A percentile compares a stretch with the other conserved stretches of the same genome.
These are phyloP conservation scores for Delitschia confertaspora DNA, from an alignment of 495 filamentous ascomycete genomes.

Conservation along the genomic window DNA sequence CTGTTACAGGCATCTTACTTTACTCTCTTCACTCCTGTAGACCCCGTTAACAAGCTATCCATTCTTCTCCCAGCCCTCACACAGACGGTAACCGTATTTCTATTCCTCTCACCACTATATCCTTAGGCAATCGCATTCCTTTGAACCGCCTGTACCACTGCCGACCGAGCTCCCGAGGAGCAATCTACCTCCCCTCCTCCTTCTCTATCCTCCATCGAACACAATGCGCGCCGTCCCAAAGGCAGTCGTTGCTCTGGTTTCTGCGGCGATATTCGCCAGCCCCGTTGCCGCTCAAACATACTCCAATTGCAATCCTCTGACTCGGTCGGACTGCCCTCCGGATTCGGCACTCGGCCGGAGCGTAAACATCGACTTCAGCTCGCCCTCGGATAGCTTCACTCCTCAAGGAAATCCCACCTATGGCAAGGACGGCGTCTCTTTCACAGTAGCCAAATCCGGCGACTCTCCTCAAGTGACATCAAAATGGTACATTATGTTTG, in stretches of 20 bases:
- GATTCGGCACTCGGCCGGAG: slow-evolving; percentile 75
- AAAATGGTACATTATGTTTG: slow-evolving; percentile 69
- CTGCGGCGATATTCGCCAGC: slow-evolving; percentile 24
- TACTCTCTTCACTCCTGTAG: background rate
- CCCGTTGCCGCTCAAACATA: slow-evolving; percentile 57
- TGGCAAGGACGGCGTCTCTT: slow-evolving; percentile 64
- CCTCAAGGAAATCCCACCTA: slow-evolving; percentile 59
- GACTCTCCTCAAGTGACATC: slow-evolving; percentile 76
- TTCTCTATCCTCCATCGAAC: slow-evolving; percentile 10
- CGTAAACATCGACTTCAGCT: slow-evolving; percentile 70
- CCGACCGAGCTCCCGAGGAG: slow-evolving; percentile 1
- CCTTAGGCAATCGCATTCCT: background rate
- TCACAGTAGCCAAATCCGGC: slow-evolving; percentile 73
- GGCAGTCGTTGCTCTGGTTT: slow-evolving; percentile 17
- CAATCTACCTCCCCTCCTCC: slow-evolving; percentile 1
- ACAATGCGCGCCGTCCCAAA: slow-evolving; percentile 20
- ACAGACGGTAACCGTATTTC: too few relatives aligned
- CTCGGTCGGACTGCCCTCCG: slow-evolving; percentile 55
- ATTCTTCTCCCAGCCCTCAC: background rate
- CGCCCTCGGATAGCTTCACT: slow-evolving; percentile 59
- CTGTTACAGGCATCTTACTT: background rate
- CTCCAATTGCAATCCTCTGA: slow-evolving; percentile 63
- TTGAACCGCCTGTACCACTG: background rate
- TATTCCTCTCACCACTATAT: background rate
- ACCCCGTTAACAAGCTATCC: background rate